These are phyloP conservation scores for Rhodomyrtus psidioides DNA, from an alignment of 441 rosid genomes.

Conservation along the genomic window DNA sequence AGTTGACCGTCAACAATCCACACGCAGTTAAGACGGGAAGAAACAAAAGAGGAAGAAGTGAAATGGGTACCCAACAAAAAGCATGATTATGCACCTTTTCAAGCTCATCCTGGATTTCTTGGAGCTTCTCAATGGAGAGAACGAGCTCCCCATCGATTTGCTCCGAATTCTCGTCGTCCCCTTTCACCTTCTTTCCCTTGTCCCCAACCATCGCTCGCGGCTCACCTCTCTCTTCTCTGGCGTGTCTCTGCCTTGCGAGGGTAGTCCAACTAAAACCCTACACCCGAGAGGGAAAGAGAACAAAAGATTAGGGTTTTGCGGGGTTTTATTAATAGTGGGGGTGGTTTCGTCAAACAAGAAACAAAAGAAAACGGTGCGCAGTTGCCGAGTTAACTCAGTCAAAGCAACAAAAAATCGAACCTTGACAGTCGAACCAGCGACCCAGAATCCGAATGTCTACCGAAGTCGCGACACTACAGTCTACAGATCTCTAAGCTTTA, in stretches of 20 bases:
- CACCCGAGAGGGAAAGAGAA: conserved; percentile 6
- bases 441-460: background rate
- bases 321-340: conserved; percentile 17
- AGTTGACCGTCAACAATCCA: background rate
- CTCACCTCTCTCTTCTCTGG: background rate
- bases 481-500: background rate
- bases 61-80: background rate
- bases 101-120: conserved; percentile 95
- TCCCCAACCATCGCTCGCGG: conserved; percentile 50
- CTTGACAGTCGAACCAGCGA: background rate
- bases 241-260: background rate
- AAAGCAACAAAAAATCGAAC: background rate
- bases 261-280: background rate
- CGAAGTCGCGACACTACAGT: background rate
- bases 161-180: conserved; percentile 58
- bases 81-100: conserved; percentile 52
- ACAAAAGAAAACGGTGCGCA: background rate
- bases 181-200: conserved; percentile 74
- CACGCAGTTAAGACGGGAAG: background rate
- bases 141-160: conserved; percentile 72
- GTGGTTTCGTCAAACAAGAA: background rate
- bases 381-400: background rate
- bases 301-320: conserved; percentile 58
- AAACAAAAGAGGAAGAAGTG: background rate
- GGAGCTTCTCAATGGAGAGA: conserved; percentile 85